Evolutionary conservation across 108 stramenopile genomes (phyloP).

Genomic region (Stephanodiscus minutulus): DNA sequence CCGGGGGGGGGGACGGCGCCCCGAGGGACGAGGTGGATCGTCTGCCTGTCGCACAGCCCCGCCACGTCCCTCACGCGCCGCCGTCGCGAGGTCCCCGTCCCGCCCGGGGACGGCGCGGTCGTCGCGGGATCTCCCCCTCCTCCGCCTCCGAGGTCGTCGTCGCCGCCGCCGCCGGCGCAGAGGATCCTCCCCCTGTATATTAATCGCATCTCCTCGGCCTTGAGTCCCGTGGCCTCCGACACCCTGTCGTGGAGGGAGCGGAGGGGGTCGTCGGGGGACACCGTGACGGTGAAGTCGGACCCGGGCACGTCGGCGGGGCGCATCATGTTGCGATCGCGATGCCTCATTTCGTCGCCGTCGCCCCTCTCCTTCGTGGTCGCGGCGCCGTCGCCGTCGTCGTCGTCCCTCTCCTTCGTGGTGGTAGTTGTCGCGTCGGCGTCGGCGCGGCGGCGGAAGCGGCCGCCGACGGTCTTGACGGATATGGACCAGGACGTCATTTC

Average conservation of each 20-base stretch:
- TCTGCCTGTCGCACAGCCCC: constrained; percentile 81
- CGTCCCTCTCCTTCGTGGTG: constrained; percentile 5
- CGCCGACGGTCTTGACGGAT: constrained; percentile 55
- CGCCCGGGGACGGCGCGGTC: neutral
- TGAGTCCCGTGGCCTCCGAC: constrained; percentile 70
- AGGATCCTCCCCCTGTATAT: constrained; percentile 87
- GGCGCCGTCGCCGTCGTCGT: neutral
- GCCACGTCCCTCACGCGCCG: constrained; percentile 65
- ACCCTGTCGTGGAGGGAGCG: constrained; percentile 56
- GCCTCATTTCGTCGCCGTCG: neutral
- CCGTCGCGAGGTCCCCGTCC: neutral
- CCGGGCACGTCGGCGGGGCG: neutral
- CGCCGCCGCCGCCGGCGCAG: constrained; percentile 6
- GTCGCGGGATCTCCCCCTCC: neutral
- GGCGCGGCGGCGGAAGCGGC: neutral
- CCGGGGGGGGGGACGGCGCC: neutral
- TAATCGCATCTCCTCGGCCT: constrained; percentile 67
- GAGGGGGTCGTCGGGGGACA: constrained; percentile 70
- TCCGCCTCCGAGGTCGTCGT: neutral
- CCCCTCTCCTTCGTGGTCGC: neutral
- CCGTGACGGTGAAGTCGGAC: constrained; percentile 52
- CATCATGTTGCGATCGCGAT: neutral
- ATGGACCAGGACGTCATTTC: constrained; percentile 47
- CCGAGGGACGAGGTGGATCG: constrained; percentile 84
- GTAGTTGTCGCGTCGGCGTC: neutral